These are phyloP conservation scores for Cercospora beticola DNA, from an alignment of 2,329 filamentous ascomycete genomes.

Conservation along the genomic window DNA sequence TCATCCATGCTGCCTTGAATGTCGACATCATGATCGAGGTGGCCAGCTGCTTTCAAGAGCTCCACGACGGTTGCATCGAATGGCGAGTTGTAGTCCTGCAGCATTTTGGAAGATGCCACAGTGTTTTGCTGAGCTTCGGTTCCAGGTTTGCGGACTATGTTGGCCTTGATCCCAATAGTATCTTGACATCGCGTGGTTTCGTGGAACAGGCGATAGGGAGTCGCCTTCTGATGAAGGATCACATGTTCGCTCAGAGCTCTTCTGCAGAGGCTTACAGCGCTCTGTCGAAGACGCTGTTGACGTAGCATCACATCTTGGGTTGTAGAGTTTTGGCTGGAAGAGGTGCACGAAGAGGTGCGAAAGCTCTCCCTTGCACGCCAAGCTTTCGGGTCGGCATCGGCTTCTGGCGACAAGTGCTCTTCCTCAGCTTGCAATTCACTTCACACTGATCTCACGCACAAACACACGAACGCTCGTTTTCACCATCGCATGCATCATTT, in stretches of 20 bases:
- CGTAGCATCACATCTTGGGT: conserved; percentile 27
- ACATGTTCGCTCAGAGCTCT: conserved; percentile 12
- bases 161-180: conserved; percentile 52
- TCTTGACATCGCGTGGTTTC: background rate
- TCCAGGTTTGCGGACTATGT: conserved; percentile 46
- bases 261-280: conserved; percentile 16
- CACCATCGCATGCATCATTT: background rate
- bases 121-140: conserved; percentile 50
- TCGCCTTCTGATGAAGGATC: background rate
- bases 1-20: conserved; percentile 90
- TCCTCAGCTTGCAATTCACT: background rate
- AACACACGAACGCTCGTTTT: background rate
- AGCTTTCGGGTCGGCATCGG: background rate
- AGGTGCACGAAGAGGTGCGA: background rate
- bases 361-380: background rate
- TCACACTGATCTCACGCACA: background rate
- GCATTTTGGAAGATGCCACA: conserved; percentile 77
- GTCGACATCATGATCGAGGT: conserved; percentile 57
- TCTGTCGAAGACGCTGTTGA: conserved; percentile 22
- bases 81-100: conserved; percentile 67
- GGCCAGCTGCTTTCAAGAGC: conserved; percentile 63
- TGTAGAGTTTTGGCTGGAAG: background rate
- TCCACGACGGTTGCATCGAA: conserved; percentile 79
- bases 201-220: background rate
- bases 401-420: background rate